Conservation (phyloP, 495 filamentous ascomycete species). For the Penicillium cosmopolitanum region DNA sequence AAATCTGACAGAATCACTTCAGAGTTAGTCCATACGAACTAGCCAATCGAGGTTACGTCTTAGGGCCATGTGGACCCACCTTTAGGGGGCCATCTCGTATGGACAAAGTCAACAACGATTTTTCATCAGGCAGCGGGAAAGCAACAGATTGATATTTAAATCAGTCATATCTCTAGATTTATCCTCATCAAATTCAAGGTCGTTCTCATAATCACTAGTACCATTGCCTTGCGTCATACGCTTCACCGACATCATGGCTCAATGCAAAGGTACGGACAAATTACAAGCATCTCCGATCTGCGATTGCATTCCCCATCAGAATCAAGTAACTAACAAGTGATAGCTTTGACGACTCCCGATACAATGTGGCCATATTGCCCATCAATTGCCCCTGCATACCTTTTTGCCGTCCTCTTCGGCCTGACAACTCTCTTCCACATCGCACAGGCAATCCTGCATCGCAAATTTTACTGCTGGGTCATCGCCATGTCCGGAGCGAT, state of each 20-base stretch:
- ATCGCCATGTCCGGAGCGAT: conserved; percentile 46
- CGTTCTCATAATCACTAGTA: too few relatives aligned
- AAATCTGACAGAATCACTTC: background rate
- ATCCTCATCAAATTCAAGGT: background rate
- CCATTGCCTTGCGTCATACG: too few relatives aligned
- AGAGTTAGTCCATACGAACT: conserved; percentile 12
- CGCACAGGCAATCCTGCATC: conserved; percentile 40
- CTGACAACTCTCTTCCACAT: conserved; percentile 42
- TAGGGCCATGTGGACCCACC: conserved; percentile 6
- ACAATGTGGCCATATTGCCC: conserved; percentile 18
- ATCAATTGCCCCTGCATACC: conserved; percentile 23
- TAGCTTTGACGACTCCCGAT: conserved; percentile 4
- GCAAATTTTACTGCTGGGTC: conserved; percentile 55
- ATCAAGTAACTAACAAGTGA: background rate
- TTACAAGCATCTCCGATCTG: background rate
- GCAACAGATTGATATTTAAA: background rate
- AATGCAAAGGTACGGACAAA: conserved; percentile 11
- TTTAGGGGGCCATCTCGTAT: conserved; percentile 6
- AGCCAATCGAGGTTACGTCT: background rate
- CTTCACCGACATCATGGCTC: conserved; percentile 4
- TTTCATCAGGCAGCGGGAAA: background rate
- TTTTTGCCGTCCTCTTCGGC: conserved; percentile 45
- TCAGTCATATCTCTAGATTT: background rate
- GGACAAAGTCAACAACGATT: conserved; percentile 1
- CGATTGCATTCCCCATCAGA: background rate